phyloP scores from a whole-genome alignment of 169 alveolate species.

The Eimeria acervulina region DNA sequence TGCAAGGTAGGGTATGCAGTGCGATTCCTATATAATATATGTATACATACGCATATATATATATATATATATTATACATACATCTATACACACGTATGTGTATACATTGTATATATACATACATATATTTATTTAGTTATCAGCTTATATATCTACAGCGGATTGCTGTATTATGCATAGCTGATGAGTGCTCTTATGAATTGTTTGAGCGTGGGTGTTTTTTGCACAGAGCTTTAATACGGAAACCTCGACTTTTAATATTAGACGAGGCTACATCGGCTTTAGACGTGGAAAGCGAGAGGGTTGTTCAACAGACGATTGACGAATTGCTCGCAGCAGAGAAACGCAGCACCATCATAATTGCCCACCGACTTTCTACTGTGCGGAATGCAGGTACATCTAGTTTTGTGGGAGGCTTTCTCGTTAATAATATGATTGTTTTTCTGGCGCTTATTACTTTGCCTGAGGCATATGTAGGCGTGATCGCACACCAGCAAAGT shows the following conservation, averaged over 20 bases:
- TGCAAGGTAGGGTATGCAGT: neutral
- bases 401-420: neutral
- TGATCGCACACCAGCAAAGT: neutral
- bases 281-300: slow-evolving; percentile 88
- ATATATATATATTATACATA: neutral
- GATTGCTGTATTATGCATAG: no score
- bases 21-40: neutral
- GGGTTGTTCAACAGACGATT: slow-evolving; percentile 78
- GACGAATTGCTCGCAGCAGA: slow-evolving; percentile 63
- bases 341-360: slow-evolving; percentile 90
- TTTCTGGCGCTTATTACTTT: neutral
- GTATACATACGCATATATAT: neutral
- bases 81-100: neutral
- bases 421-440: neutral
- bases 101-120: neutral
- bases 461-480: neutral
- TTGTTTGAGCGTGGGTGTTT: no score
- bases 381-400: slow-evolving; percentile 87
- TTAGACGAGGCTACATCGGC: slow-evolving; percentile 98
- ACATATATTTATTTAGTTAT: no score
- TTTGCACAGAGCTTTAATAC: slow-evolving; percentile 66
- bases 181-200: no score
- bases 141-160: no score
- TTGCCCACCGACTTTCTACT: slow-evolving; percentile 96
- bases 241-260: slow-evolving; percentile 92